Base-by-base conservation (phyloP, 2,329 filamentous ascomycete genomes). In the Amphichorda felina region DNA sequence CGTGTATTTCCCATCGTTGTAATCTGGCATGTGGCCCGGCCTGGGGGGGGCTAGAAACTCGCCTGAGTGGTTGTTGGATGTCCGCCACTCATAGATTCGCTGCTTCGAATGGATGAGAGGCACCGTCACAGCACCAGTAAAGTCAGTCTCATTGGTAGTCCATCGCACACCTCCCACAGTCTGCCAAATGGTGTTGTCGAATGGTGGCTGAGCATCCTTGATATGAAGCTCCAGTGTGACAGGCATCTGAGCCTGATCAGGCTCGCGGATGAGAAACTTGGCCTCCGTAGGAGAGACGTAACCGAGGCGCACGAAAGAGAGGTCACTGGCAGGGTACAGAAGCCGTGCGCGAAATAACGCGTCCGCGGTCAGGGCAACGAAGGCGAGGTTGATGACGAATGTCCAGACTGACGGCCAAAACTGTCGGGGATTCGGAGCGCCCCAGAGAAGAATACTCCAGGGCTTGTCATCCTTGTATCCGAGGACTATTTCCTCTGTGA, bases 41-140 rank as follows among this genome's bases (percentile, higher is more conserved):
- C 68, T 72, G 1, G 89, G 85, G 2, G 87, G 80, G 0, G 85
- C 79, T 4, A 72, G 73, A 49, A 98, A 94, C 43, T 76, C 76
- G 32, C 91, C 91, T 0, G 76, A 78, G 48, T 89, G 80, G 51
- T 91, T 88, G 53, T 91, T 93, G 0, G 87, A 94, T 1, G 88
- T 78, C 7, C 71, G 70, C 68, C 91, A 98, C 47, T 86, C 77
- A 51, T 95, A 98, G 1, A 66, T 64, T 4, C 78, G 82, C 45
- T 86, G 80, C 9, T 83, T 72, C 8, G 71, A 67, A 42, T 88
- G 66, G 18, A 54, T 59, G 11, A 82, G 60, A 1, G 72, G 70
- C 26, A 95, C 66, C 1, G 65, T 73, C 10, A 95, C 59, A 0
- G 77, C 70, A 5, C 73, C 68, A 0, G 89, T 95, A 49, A 77